Base-by-base conservation (phyloP, 2,329 filamentous ascomycete genomes). In the Apiospora saccharicola region DNA sequence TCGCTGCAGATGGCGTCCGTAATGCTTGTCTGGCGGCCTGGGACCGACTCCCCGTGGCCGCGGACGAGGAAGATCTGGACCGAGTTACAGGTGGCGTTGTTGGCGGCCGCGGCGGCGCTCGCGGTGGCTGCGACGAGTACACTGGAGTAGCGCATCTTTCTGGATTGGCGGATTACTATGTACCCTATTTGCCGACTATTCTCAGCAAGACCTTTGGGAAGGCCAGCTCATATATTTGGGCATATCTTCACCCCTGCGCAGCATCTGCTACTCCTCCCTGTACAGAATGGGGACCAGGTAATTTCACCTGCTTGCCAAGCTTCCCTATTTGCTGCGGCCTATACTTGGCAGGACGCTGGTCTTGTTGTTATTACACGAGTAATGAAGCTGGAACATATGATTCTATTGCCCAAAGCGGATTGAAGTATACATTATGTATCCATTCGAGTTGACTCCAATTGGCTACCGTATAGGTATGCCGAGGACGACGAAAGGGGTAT, bases 11-110 rank as follows among this genome's bases (percentile, higher is more conserved):
- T 51, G 68, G 68, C 68, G 16, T 47, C 41, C 1, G 34, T 49
- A 8, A 69, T 49, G 44, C 44, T 53, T 30, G 68, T 37, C 46
- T 49, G 68, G 3, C 37, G 44, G 47, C 68, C 68, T 4, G 68
- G 68, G 44, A 69, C 41, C 19, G 26, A 24, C 47, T 69, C 68
- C 8, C 68, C 47, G 46, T 69, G 68, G 26, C 68, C 68, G 68
- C 68, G 68, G 16, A 53, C 26, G 16, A 69, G 68, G 68, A 69
- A 69, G 26, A 69, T 37, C 13, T 69, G 46, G 26, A 69, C 47
- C 0, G 26, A 46, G 68, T 69, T 69, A 46, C 68, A 69, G 68
- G 24, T 49, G 44, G 68, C 37, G 24, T n/a, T n/a, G 26, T 24
- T 22, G 6, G 30, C 8, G 22, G 46, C 19, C 19, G 44, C 68